phyloP scores from a whole-genome alignment of 495 filamentous ascomycete species.

The Usnea hakonensis region DNA sequence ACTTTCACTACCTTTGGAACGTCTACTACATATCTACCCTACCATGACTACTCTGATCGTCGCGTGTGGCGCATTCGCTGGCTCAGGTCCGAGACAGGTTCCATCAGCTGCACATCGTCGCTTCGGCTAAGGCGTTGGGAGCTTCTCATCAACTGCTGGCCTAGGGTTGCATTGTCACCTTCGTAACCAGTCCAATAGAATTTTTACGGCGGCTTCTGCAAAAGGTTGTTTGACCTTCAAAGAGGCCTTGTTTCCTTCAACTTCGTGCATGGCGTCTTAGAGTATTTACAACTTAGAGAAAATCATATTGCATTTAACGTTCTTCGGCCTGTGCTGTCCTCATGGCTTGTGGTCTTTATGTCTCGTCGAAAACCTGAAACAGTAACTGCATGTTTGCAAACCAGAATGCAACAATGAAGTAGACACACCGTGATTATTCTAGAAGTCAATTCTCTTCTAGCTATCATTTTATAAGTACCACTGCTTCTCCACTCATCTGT shows the following conservation, averaged over 20 bases:
- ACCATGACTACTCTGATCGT: not conserved
- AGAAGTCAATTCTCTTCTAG: not conserved
- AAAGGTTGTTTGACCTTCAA: slow-evolving; percentile 3
- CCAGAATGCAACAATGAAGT: not conserved
- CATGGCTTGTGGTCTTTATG: not conserved
- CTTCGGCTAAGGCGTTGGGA: not conserved
- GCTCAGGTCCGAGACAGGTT: slow-evolving; percentile 1
- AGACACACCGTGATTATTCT: not conserved
- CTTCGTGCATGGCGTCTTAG: slow-evolving; percentile 12
- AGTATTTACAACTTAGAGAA: slow-evolving; percentile 6
- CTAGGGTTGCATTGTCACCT: slow-evolving; percentile 7
- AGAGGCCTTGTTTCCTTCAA: slow-evolving; percentile 8
- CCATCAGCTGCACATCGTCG: not conserved
- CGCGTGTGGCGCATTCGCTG: slow-evolving; percentile 8
- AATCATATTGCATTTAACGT: slow-evolving; percentile 2
- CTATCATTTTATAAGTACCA: not conserved
- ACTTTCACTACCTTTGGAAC: slow-evolving; percentile 5
- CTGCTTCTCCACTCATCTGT: not conserved
- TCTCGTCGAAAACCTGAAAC: not conserved
- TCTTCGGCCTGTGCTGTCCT: not conserved
- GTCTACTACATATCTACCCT: not conserved
- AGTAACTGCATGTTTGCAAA: not conserved
- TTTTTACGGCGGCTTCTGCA: slow-evolving; percentile 1
- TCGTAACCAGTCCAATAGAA: slow-evolving; percentile 10
- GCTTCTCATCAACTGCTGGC: not conserved